Percentiles rank a stretch among this genome's conserved stretches.
phyloP scores from a whole-genome alignment of 31 red algal species.

The Odonthalia washingtoniensis region DNA sequence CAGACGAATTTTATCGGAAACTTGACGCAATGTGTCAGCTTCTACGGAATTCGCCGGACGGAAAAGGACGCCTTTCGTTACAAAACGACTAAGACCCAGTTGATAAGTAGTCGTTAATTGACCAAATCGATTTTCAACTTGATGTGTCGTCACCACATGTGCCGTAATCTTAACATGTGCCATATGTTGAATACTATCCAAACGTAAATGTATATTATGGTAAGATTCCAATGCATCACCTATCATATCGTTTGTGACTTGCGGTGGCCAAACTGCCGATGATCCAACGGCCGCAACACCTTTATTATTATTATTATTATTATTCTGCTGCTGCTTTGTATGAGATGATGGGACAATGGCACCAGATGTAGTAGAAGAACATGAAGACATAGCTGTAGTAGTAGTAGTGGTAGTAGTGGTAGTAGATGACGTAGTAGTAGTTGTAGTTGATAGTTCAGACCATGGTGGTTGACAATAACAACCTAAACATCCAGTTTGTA shows the following conservation, averaged over 20 bases:
- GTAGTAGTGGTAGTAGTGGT: neutral
- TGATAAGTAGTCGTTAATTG: slow-evolving; percentile 27
- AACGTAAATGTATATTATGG: slow-evolving; percentile 43
- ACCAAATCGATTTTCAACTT: neutral
- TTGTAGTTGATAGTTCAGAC: neutral
- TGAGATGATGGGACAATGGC: too few relatives aligned
- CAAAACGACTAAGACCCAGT: slow-evolving; percentile 63
- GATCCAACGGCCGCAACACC: too few relatives aligned
- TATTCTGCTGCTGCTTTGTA: too few relatives aligned
- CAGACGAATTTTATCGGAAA: slow-evolving; percentile 66
- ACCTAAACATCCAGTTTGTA: slow-evolving; percentile 45
- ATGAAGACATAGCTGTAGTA: neutral
- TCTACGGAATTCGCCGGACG: slow-evolving; percentile 46
- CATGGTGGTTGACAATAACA: slow-evolving; percentile 42
- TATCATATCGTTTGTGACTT: slow-evolving; percentile 16
- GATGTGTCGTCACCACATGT: slow-evolving; percentile 51
- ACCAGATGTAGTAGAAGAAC: neutral
- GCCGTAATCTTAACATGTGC: slow-evolving; percentile 75
- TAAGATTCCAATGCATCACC: slow-evolving; percentile 28
- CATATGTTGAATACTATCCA: slow-evolving; percentile 59
- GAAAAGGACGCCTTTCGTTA: slow-evolving; percentile 56
- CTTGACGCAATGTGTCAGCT: slow-evolving; percentile 68
- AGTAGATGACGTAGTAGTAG: neutral
- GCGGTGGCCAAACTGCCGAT: slow-evolving; percentile 61
- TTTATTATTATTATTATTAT: too few relatives aligned